Conservation (phyloP, 1,284 basidiomycete species). For the Leccinum glutinopallens region DNA sequence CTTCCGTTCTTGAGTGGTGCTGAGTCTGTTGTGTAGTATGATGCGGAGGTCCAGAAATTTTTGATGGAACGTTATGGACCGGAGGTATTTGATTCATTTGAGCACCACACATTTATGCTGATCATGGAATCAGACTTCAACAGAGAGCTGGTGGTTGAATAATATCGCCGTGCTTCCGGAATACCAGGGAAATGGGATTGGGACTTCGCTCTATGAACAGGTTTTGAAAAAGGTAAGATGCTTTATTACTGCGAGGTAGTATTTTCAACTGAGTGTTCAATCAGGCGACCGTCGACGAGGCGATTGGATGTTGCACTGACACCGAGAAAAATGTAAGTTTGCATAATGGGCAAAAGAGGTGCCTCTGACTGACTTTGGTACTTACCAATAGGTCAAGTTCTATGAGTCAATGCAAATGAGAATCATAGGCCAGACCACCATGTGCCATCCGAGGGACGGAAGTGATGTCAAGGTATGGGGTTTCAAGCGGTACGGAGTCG, state of each 20-base stretch:
- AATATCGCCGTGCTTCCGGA: slow-evolving; percentile 7
- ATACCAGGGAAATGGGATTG: slow-evolving; percentile 13
- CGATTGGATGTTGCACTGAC: slow-evolving; percentile 9
- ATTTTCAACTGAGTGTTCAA: not conserved
- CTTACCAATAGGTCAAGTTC: slow-evolving; percentile 5
- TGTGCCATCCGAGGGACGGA: not conserved
- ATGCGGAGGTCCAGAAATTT: not conserved
- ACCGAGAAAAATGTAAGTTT: slow-evolving; percentile 10
- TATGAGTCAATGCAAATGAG: slow-evolving; percentile 7
- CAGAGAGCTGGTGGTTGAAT: slow-evolving; percentile 13
- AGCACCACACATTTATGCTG: not conserved
- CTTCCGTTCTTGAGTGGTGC: too few relatives aligned
- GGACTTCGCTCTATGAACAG: not conserved
- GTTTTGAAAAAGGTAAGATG: slow-evolving; percentile 10
- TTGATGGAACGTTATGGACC: slow-evolving; percentile 6
- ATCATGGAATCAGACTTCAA: not conserved
- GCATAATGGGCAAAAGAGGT: not conserved
- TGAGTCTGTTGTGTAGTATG: slow-evolving; percentile 1
- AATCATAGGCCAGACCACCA: not conserved
- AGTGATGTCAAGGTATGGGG: slow-evolving; percentile 3
- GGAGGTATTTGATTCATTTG: slow-evolving; percentile 4
- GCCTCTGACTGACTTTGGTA: not conserved
- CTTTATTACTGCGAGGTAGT: not conserved
- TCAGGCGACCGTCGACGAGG: slow-evolving; percentile 8
- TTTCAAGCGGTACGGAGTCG: slow-evolving; percentile 6